phyloP scores from a whole-genome alignment of 257 asterid species.

The Jaltomata sinuosa region DNA sequence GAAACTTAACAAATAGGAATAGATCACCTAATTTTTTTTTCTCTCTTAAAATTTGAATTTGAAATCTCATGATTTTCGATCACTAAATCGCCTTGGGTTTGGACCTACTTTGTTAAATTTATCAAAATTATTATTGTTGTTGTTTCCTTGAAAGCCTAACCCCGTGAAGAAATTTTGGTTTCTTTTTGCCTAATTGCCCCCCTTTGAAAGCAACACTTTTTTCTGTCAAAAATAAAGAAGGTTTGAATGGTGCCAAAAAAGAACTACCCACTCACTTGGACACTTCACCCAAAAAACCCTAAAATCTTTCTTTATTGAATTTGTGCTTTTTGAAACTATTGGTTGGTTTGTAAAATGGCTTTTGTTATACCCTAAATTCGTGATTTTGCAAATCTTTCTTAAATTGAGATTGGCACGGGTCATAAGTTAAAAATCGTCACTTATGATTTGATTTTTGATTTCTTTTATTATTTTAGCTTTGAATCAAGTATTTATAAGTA shows the following conservation, averaged over 20 bases:
- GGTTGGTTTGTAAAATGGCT: neutral
- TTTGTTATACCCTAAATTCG: neutral
- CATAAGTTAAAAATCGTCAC: no score
- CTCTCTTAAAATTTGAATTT: neutral
- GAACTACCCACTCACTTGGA: neutral
- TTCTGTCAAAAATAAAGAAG: neutral
- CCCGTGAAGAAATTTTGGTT: conserved; percentile 1
- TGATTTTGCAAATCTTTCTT: neutral
- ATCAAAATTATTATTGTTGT: neutral
- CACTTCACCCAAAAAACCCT: neutral
- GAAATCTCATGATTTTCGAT: neutral
- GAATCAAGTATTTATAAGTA: no score
- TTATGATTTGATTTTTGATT: no score
- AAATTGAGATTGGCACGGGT: no score
- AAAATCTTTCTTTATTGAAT: neutral
- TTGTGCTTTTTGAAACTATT: neutral
- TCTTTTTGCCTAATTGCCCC: neutral
- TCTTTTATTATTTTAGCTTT: no score
- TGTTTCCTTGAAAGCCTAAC: conserved; percentile 6
- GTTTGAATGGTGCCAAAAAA: conserved; percentile 9
- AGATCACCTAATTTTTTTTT: no score
- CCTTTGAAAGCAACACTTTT: neutral
- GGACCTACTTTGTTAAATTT: neutral
- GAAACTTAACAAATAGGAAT: no score
- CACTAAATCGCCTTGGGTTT: neutral